Percentiles rank a stretch among this genome's conserved stretches.
Evolutionary conservation across 352 stramenopile genomes (phyloP).

Genomic region (Blastocystis sp.): DNA sequence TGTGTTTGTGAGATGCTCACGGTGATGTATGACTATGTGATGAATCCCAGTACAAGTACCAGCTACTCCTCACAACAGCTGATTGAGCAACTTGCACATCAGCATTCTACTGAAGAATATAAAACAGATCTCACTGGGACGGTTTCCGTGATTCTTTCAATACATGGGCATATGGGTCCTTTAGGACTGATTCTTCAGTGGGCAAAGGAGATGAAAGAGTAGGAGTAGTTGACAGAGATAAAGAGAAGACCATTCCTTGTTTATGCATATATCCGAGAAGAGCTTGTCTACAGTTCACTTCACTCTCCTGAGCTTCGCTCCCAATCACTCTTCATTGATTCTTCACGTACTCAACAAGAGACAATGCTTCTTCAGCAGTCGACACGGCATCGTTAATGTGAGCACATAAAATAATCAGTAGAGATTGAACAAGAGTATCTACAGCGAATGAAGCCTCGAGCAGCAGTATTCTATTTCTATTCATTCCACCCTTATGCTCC

Average conservation of each 20-base stretch:
- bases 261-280: constrained; percentile 44
- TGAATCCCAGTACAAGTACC: background rate
- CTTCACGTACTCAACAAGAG: background rate
- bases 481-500: constrained; percentile 30
- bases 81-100: background rate
- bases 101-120: background rate
- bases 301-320: constrained; percentile 2
- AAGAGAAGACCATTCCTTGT: constrained; percentile 34
- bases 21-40: constrained; percentile 16
- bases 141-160: background rate
- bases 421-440: constrained; percentile 35
- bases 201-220: constrained; percentile 36
- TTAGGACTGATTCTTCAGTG: background rate
- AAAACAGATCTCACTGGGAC: background rate
- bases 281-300: background rate
- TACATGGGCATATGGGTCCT: background rate
- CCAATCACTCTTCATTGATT: constrained; percentile 13
- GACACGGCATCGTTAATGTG: background rate
- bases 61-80: background rate
- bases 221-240: background rate
- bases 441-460: background rate
- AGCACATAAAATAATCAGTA: background rate
- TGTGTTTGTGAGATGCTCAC: background rate
- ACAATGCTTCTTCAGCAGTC: background rate
- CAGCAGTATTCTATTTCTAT: constrained; percentile 20